A percentile compares a stretch with the other conserved stretches of the same genome.
Conservation (phyloP, 192 early-diverging fungal species). For the Mortierella alpina region DNA sequence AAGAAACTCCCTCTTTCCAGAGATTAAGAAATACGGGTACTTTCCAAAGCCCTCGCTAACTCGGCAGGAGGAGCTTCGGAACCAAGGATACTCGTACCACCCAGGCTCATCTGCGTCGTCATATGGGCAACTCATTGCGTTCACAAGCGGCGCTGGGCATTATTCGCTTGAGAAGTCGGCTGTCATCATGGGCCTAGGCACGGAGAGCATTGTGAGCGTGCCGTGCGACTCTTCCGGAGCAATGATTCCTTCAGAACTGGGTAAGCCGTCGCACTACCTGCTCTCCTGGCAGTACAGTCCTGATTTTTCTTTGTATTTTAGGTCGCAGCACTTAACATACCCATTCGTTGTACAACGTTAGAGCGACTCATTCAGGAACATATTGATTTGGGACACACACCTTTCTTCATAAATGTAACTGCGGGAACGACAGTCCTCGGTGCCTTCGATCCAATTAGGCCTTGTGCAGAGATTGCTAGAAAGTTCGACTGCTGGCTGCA, state of each 20-base stretch:
- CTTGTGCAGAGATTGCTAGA: conserved; percentile 66
- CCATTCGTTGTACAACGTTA: conserved; percentile 8
- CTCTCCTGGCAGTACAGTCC: not conserved
- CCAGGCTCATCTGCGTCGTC: conserved; percentile 8
- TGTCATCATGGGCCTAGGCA: conserved; percentile 76
- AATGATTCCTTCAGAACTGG: conserved; percentile 69
- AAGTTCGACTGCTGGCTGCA: conserved; percentile 79
- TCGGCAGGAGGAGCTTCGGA: conserved; percentile 6
- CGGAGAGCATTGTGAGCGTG: conserved; percentile 73
- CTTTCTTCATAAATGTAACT: conserved; percentile 87
- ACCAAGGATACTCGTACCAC: conserved; percentile 13
- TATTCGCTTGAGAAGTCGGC: conserved; percentile 83
- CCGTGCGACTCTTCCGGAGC: conserved; percentile 69
- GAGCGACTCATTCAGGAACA: conserved; percentile 58
- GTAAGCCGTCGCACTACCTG: conserved; percentile 28
- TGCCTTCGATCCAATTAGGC: conserved; percentile 78
- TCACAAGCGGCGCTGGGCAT: conserved; percentile 78
- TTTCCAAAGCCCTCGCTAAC: conserved; percentile 39
- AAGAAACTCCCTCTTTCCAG: conserved; percentile 72
- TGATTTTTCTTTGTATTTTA: conserved; percentile 15
- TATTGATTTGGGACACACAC: conserved; percentile 60
- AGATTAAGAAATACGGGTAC: conserved; percentile 67
- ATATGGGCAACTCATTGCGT: conserved; percentile 65
- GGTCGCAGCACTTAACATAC: no score
- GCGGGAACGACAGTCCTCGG: conserved; percentile 88